Percentiles rank a stretch among this genome's conserved stretches.
phyloP scores from a whole-genome alignment of 202 grass and related monocot genomes.

The Thinopyrum obtusiflorum region DNA sequence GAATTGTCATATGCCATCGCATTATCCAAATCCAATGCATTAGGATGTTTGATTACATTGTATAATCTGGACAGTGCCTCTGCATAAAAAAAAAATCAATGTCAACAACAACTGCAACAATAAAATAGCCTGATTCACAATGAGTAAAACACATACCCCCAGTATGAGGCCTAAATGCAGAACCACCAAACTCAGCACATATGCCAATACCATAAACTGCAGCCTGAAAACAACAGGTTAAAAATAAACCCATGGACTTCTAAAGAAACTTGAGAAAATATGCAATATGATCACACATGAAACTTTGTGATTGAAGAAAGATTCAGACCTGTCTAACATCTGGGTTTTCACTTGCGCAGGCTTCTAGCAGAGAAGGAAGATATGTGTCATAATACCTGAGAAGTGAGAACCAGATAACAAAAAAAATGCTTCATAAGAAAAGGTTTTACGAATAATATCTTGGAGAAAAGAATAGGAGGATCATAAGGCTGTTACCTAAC shows the following conservation, averaged over 20 bases:
- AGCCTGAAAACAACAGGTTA: constrained; percentile 45
- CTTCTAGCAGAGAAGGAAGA: constrained; percentile 81
- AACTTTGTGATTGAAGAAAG: background rate
- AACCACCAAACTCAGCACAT: constrained; percentile 83
- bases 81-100: constrained; percentile 38
- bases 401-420: constrained; percentile 36
- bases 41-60: constrained; percentile 70
- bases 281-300: background rate
- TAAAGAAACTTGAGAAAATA: background rate
- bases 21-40: constrained; percentile 72
- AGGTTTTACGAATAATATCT: constrained; percentile 9
- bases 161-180: constrained; percentile 63
- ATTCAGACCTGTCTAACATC: constrained; percentile 76
- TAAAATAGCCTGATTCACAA: constrained; percentile 8
- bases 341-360: constrained; percentile 71
- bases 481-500: constrained; percentile 55
- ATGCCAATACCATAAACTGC: constrained; percentile 88
- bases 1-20: constrained; percentile 84
- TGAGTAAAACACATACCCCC: constrained; percentile 48
- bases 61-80: constrained; percentile 78
- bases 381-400: constrained; percentile 84
- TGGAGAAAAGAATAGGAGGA: background rate
- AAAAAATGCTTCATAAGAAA: constrained; percentile 26
- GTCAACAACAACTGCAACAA: background rate
- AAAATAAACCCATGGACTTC: background rate